A percentile compares a stretch with the other conserved stretches of the same genome.
Conservation (phyloP, 139 green algal genomes). For the Chlamydomonas applanata region DNA sequence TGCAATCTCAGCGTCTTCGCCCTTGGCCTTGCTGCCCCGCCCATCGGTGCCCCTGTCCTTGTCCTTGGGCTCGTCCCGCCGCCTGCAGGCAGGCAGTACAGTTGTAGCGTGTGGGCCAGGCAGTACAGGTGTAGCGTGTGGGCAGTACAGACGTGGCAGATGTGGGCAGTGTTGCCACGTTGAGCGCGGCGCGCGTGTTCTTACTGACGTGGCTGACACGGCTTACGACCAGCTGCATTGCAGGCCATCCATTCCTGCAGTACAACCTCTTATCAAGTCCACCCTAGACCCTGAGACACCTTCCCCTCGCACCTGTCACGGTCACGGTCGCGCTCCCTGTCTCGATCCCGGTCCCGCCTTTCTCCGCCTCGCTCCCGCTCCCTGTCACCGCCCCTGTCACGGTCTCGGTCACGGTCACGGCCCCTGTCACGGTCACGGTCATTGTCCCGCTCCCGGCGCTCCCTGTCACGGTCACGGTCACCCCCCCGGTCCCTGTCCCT, state of each 20-base stretch:
- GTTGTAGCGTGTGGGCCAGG: background rate
- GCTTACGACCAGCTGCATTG: background rate
- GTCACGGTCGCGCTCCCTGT: conserved; percentile 19
- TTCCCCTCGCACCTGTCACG: background rate
- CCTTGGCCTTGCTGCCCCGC: background rate
- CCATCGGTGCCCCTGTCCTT: background rate
- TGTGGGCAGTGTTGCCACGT: background rate
- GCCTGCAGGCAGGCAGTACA: background rate
- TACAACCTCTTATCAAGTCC: background rate
- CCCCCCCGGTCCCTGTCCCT: background rate
- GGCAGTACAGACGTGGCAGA: no score
- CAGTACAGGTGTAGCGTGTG: background rate
- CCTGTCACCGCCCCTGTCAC: background rate
- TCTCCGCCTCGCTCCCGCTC: background rate
- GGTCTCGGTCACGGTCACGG: background rate
- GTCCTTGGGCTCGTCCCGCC: background rate
- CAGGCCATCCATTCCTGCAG: background rate
- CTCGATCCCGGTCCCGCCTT: conserved; percentile 4
- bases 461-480: background rate
- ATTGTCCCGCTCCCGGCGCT: background rate
- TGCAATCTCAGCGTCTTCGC: conserved; percentile 28
- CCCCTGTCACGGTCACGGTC: background rate
- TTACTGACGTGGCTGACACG: background rate
- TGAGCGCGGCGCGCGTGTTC: background rate
- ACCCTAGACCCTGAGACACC: background rate